phyloP scores from a whole-genome alignment of 2,329 filamentous ascomycete genomes.

The Neofusicoccum kwambonambiense region DNA sequence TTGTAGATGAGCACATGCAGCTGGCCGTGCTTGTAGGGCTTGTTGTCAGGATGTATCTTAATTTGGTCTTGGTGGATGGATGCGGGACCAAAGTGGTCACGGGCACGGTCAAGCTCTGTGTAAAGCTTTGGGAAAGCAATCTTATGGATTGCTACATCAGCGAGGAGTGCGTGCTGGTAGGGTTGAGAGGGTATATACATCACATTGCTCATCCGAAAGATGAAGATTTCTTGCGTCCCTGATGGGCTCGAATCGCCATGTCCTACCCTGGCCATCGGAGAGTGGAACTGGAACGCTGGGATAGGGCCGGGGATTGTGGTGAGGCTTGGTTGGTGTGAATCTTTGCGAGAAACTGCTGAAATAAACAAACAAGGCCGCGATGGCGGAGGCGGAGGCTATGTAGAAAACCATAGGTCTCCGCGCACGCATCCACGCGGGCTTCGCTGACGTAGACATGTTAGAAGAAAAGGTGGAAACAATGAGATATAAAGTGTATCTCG shows the following conservation, averaged over 20 bases:
- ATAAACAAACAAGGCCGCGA: not conserved
- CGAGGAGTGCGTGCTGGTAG: not conserved
- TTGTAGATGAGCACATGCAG: conserved; percentile 16
- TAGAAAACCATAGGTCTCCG: not conserved
- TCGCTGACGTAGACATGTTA: not conserved
- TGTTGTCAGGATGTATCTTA: conserved; percentile 1
- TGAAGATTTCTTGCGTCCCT: conserved; percentile 6
- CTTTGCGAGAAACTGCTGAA: not conserved
- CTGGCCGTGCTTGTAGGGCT: not conserved
- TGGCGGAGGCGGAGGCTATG: not conserved
- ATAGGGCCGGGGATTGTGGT: too few relatives aligned
- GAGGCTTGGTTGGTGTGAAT: not conserved
- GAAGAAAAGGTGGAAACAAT: not conserved
- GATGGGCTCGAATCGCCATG: conserved; percentile 14
- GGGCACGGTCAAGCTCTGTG: conserved; percentile 7
- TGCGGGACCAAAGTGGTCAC: not conserved
- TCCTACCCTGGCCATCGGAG: not conserved
- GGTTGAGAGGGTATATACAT: not conserved
- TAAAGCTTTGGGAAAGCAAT: conserved; percentile 14
- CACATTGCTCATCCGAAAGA: conserved; percentile 15
- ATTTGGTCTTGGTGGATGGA: conserved; percentile 2
- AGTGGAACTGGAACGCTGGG: too few relatives aligned
- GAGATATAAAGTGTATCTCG: too few relatives aligned
- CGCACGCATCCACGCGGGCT: not conserved
- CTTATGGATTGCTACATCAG: not conserved